Evolutionary conservation across 116 monocot genomes (phyloP).

Genomic region (Zostera marina): DNA sequence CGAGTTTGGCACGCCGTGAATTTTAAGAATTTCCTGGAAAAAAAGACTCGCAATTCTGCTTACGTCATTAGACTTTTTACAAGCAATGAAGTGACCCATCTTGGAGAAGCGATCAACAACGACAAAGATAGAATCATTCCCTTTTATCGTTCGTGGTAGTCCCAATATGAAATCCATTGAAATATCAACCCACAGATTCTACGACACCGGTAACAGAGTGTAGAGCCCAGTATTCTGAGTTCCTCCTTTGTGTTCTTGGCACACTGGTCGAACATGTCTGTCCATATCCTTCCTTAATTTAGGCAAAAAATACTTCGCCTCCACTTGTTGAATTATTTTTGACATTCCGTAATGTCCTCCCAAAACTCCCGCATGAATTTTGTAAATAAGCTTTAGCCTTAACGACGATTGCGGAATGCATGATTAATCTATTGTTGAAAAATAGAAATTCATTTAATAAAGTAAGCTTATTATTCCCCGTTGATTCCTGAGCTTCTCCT

Average conservation of each 20-base stretch:
- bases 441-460: too few species aligned
- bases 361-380: neutral
- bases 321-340: neutral
- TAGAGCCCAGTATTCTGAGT: neutral
- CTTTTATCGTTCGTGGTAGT: too few species aligned
- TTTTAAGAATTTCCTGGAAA: neutral
- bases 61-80: neutral
- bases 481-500: too few species aligned
- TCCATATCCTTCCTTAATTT: neutral
- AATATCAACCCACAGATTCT: neutral
- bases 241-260: neutral
- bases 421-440: too few species aligned
- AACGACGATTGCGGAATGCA: neutral
- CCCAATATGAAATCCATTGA: too few species aligned
- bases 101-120: too few species aligned
- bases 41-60: neutral
- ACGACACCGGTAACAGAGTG: neutral
- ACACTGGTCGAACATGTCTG: neutral
- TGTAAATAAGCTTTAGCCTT: neutral
- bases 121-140: too few species aligned
- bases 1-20: neutral
- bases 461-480: too few species aligned
- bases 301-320: neutral
- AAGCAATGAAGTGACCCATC: neutral
- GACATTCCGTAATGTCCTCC: neutral